A percentile compares a stretch with the other conserved stretches of the same genome.
Evolutionary conservation across 2,329 filamentous ascomycete species (phyloP).

Genomic region (Claviceps africana): DNA sequence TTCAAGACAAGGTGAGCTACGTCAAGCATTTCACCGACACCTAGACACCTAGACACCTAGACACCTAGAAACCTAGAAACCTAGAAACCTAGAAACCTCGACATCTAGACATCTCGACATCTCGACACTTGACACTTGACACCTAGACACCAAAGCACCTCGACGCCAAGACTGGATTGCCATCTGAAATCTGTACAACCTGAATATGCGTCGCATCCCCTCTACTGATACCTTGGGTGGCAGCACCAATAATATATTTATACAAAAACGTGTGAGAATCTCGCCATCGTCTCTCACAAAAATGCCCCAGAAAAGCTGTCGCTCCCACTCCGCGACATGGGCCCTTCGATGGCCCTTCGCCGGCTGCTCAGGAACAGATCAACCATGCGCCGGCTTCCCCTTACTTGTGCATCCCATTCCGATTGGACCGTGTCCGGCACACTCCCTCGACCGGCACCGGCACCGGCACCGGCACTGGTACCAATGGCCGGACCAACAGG

Average conservation of each 20-base stretch:
- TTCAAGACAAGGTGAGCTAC: too few species aligned
- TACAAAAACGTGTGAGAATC: neutral
- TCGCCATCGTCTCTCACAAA: slow-evolving; percentile 10
- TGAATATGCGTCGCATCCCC: neutral
- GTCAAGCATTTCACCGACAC: too few species aligned
- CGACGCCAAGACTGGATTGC: too few species aligned
- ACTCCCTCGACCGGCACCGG: neutral
- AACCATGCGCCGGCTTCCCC: slow-evolving; percentile 38
- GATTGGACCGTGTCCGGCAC: slow-evolving; percentile 1
- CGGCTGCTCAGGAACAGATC: slow-evolving; percentile 39
- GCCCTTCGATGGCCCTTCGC: slow-evolving; percentile 26
- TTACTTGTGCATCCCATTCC: slow-evolving; percentile 19
- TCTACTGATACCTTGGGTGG: neutral
- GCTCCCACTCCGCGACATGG: slow-evolving; percentile 11
- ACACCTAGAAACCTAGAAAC: too few species aligned
- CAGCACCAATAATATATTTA: slow-evolving; percentile 2
- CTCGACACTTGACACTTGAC: too few species aligned
- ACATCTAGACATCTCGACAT: too few species aligned
- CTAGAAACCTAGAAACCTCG: too few species aligned
- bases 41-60: too few species aligned
- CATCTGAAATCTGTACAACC: too few species aligned
- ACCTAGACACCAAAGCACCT: too few species aligned
- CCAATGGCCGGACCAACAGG: neutral
- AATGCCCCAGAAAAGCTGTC: slow-evolving; percentile 19
- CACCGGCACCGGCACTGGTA: neutral